Evolutionary conservation across 2,329 filamentous ascomycete species (phyloP).

Genomic region (Cordyceps fumosorosea): DNA sequence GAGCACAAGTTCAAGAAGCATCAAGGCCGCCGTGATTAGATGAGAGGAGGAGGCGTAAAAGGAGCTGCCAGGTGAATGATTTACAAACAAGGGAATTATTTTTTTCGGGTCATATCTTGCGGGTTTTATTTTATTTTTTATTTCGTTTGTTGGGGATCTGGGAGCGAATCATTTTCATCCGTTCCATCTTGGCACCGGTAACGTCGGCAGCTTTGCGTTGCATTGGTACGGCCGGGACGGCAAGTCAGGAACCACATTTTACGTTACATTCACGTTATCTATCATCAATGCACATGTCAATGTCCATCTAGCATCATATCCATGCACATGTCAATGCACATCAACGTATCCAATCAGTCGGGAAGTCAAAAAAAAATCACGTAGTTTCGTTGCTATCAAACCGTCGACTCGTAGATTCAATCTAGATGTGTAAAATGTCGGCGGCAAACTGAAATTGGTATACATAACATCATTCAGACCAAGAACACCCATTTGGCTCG

Average conservation of each 20-base stretch:
- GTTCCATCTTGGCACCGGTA: not conserved
- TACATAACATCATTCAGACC: not conserved
- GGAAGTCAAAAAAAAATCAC: not conserved
- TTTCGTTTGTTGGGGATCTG: not conserved
- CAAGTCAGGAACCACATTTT: not conserved
- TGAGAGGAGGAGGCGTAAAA: not conserved
- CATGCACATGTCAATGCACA: not conserved
- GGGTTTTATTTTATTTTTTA: not conserved
- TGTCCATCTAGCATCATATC: not conserved
- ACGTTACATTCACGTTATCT: not conserved
- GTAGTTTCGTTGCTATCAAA: not conserved
- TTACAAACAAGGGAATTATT: not conserved
- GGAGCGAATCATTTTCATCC: not conserved
- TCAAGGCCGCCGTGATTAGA: slow-evolving; percentile 13
- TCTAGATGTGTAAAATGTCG: not conserved
- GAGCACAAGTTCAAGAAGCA: slow-evolving; percentile 36
- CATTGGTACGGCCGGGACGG: not conserved
- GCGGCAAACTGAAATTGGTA: not conserved
- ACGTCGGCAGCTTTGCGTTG: not conserved
- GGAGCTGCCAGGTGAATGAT: not conserved
- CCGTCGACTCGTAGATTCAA: not conserved
- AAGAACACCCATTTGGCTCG: not conserved
- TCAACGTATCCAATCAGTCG: not conserved
- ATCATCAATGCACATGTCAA: not conserved
- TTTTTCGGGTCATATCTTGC: not conserved